phyloP scores from a whole-genome alignment of 768 basidiomycete species.

The Dictyophora rubrovolvata region DNA sequence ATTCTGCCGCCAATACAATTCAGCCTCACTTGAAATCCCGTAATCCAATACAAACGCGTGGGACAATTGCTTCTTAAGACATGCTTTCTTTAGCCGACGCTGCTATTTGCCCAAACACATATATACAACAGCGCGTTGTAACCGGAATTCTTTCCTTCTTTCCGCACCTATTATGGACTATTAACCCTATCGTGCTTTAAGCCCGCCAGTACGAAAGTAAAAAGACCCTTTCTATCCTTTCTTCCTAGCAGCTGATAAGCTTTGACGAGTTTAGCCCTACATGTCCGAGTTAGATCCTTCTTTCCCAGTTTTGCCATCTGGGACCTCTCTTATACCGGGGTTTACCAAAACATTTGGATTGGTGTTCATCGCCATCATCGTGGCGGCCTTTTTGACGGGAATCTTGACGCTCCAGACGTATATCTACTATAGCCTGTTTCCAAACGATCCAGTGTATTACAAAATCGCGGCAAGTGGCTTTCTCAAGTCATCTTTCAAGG shows the following conservation, averaged over 20 bases:
- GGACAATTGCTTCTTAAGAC: not conserved
- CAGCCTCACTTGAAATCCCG: too few relatives aligned
- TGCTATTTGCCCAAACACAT: not conserved
- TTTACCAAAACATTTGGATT: not conserved
- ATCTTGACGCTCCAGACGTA: not conserved
- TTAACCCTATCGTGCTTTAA: not conserved
- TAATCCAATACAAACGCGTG: too few relatives aligned
- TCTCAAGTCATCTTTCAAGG: not conserved
- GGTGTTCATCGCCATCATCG: not conserved
- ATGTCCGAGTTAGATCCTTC: not conserved
- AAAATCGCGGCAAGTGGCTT: not conserved
- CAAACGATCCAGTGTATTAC: not conserved
- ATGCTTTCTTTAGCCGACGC: not conserved
- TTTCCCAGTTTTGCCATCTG: not conserved
- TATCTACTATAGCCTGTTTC: not conserved
- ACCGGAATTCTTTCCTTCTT: not conserved
- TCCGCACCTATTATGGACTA: not conserved
- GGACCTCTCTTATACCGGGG: not conserved
- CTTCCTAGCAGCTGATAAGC: not conserved
- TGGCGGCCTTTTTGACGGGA: not conserved
- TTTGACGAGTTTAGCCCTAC: not conserved
- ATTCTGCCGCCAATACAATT: too few relatives aligned
- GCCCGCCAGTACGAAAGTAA: not conserved
- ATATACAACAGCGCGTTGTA: not conserved
- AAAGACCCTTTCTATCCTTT: not conserved